These are phyloP conservation scores for Wallacemonas sp. DNA, from an alignment of 208 protist species.

Conservation along the genomic window DNA sequence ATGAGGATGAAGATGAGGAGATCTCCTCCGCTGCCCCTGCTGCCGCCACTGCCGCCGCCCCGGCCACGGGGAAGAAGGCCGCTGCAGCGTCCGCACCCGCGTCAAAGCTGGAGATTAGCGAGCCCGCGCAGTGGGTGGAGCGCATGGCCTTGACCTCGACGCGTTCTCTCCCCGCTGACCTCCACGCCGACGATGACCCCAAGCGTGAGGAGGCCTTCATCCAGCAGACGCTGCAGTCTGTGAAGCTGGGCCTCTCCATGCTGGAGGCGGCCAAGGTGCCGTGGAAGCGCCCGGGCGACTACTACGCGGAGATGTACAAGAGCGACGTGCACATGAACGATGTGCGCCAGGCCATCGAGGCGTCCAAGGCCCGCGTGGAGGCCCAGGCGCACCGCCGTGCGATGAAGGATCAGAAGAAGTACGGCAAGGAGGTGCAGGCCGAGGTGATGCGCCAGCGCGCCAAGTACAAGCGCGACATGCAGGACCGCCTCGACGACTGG, in stretches of 20 bases:
- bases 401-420: slow-evolving; percentile 95
- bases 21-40: too few relatives aligned
- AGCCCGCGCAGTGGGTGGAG: slow-evolving; percentile 91
- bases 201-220: slow-evolving; percentile 94
- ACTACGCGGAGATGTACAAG: slow-evolving; percentile 97
- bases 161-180: slow-evolving; percentile 71
- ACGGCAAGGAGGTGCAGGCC: slow-evolving; percentile 95
- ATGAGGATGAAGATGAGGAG: too few relatives aligned
- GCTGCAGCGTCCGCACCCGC: slow-evolving; percentile 12
- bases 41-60: slow-evolving; percentile 1
- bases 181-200: slow-evolving; percentile 89
- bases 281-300: slow-evolving; percentile 91
- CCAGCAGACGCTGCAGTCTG: slow-evolving; percentile 89
- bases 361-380: slow-evolving; percentile 80
- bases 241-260: slow-evolving; percentile 66
- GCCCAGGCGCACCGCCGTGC: slow-evolving; percentile 79
- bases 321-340: slow-evolving; percentile 95
- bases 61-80: neutral
- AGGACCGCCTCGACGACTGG: slow-evolving; percentile 84
- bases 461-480: slow-evolving; percentile 93
- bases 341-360: slow-evolving; percentile 86
- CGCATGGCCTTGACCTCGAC: slow-evolving; percentile 89
- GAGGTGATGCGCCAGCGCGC: slow-evolving; percentile 93
- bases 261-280: slow-evolving; percentile 82
- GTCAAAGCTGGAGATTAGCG: slow-evolving; percentile 73